Base-by-base conservation (phyloP, 345 rosid genomes). In the Mallotus nudiflorus region DNA sequence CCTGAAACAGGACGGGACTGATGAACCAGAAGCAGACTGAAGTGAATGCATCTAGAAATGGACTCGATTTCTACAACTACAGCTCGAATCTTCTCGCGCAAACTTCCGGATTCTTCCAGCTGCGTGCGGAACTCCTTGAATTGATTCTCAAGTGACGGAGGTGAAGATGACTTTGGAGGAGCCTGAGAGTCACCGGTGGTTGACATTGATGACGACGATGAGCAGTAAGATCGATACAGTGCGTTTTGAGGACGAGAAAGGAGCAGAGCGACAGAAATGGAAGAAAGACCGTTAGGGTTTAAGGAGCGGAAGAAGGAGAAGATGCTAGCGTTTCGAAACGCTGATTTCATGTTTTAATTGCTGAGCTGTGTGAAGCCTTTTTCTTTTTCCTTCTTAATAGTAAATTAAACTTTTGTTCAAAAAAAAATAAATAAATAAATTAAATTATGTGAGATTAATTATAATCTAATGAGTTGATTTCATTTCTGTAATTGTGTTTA, bases 1-100 rank as follows among this genome's bases (percentile, higher is more conserved):
- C 99, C 97, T 2, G 93, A 83, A 68, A 95, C 75, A 9, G 99
- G 91, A 45, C 87, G 90, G 39, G 96, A 89, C 70, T 92, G 97
- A 67, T 95, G 97, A 64, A 92, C 90, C 22, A 89, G 91, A 48
- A 95, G 97, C 39, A 95, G 86, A 53, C 81, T 74, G 74, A 95
- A 89, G 64, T 88, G 87, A 81, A 95, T 82, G 50, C 90, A 78
- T 69, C 97, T 83, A 16, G 87, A 75, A 16, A 82, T 75, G 54
- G 97, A 89, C 78, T 92, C 99, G 52, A 90, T 92, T 76, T 92
- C 93, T 76, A 67, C 60, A 15, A 84, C 97, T 18, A 89, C 88
- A 44, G 82, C 76, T 42, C 93, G 89, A 63, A 95, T 92, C 70
- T 84, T 85, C 73, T 92, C 94, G 6, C 96, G 79, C 75, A 90